These are phyloP conservation scores for Capniomyces stellatus DNA, from an alignment of 371 early-diverging fungal species.

Conservation along the genomic window DNA sequence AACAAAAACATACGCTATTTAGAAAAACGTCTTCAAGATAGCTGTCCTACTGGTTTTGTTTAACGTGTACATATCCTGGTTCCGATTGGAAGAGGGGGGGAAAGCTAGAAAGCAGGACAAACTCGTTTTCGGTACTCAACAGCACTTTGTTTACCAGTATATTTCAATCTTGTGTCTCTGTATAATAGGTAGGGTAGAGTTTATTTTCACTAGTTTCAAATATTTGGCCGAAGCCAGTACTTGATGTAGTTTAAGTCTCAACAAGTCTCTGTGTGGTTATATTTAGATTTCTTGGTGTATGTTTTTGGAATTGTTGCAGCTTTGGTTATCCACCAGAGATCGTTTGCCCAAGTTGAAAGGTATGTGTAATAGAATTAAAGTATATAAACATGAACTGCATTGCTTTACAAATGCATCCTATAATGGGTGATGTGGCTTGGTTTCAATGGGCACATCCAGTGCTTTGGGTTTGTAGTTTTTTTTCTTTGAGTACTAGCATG, in stretches of 20 bases:
- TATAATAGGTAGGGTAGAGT: constrained; percentile 39
- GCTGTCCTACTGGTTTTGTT: constrained; percentile 66
- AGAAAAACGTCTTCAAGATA: constrained; percentile 45
- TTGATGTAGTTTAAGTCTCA: not conserved
- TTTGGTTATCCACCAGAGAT: constrained; percentile 16
- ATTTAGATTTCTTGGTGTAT: constrained; percentile 4
- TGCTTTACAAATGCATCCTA: not conserved
- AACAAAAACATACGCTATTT: constrained; percentile 4
- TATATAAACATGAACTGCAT: not conserved
- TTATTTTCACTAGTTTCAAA: not conserved
- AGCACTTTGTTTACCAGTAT: constrained; percentile 38
- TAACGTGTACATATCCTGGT: constrained; percentile 91
- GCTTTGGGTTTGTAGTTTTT: no score
- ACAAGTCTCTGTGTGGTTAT: no score
- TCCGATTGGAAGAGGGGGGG: constrained; percentile 52
- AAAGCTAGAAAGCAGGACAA: constrained; percentile 37
- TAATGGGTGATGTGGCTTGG: not conserved
- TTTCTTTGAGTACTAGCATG: no score
- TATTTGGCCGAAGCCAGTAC: not conserved
- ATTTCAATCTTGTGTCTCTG: constrained; percentile 57
- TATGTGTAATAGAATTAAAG: not conserved
- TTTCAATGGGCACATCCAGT: not conserved
- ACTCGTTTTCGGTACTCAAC: constrained; percentile 29
- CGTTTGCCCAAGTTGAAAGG: constrained; percentile 8
- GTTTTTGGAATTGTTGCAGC: constrained; percentile 14